Evolutionary conservation across 192 early-diverging fungal species (phyloP).

Genomic region (Mortierella antarctica): DNA sequence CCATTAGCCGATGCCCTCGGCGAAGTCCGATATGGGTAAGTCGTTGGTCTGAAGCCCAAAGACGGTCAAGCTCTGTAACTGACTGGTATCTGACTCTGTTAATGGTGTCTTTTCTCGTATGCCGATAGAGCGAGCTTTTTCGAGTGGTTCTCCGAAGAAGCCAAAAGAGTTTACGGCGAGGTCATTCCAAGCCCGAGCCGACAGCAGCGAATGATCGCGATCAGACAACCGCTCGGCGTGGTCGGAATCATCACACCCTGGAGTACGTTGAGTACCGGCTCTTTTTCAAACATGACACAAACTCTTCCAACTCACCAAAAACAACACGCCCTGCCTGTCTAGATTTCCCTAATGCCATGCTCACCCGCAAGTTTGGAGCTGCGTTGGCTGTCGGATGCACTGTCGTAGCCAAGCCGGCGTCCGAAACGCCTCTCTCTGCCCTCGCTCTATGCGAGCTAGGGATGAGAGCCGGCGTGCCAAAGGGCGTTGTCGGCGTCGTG

Average conservation of each 20-base stretch:
- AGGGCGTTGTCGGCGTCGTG: conserved; percentile 77
- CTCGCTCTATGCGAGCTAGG: conserved; percentile 65
- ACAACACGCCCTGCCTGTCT: conserved; percentile 12
- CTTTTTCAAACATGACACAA: background rate
- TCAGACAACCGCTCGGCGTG: conserved; percentile 85
- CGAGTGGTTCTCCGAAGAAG: conserved; percentile 91
- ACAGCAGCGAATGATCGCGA: conserved; percentile 68
- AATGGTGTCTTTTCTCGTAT: background rate
- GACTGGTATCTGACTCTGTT: background rate
- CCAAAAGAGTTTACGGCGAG: conserved; percentile 81
- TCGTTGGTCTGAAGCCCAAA: background rate
- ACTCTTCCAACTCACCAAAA: background rate
- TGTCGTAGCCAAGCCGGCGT: conserved; percentile 75
- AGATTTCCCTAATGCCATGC: conserved; percentile 91
- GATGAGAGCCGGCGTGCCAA: conserved; percentile 68
- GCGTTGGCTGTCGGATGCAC: conserved; percentile 84
- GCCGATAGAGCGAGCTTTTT: conserved; percentile 66
- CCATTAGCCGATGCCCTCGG: conserved; percentile 62
- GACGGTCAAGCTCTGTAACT: background rate
- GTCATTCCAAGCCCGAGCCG: conserved; percentile 72
- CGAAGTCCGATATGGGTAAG: conserved; percentile 57
- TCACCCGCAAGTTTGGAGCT: conserved; percentile 78
- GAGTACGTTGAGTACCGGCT: conserved; percentile 45
- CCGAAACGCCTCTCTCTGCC: conserved; percentile 67
- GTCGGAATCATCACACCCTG: conserved; percentile 79